Evolutionary conservation across 2,329 filamentous ascomycete species (phyloP).

Genomic region (Sclerotinia nivalis): DNA sequence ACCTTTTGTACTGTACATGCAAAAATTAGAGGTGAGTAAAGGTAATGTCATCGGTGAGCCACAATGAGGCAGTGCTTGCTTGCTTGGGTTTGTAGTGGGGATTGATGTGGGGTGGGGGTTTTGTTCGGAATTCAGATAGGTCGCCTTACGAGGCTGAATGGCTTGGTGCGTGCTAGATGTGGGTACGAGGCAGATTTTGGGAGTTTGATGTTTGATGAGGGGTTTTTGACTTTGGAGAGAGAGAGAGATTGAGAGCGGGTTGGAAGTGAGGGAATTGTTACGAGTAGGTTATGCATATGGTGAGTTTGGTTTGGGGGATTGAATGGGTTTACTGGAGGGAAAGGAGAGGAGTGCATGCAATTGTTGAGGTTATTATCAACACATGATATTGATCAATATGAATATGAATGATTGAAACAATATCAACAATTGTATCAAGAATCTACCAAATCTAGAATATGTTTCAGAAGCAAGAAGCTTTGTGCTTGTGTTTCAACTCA

Average conservation of each 20-base stretch:
- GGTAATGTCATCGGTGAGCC: constrained; percentile 12
- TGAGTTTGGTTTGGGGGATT: no score
- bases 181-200: not conserved
- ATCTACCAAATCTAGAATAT: not conserved
- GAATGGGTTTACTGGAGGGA: no score
- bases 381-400: no score
- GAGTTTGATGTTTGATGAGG: not conserved
- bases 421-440: not conserved
- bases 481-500: constrained; percentile 1
- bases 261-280: not conserved
- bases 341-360: no score
- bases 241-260: not conserved
- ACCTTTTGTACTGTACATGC: no score
- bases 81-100: not conserved
- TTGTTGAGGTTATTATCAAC: no score
- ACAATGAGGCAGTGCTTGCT: constrained; percentile 18
- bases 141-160: constrained; percentile 20
- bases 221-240: not conserved
- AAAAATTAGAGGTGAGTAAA: constrained; percentile 6
- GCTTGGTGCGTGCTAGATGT: not conserved
- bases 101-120: constrained; percentile 2
- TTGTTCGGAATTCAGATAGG: not conserved
- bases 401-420: no score
- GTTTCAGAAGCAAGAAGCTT: constrained; percentile 8
- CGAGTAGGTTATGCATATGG: not conserved